A percentile compares a stretch with the other conserved stretches of the same genome.
phyloP scores from a whole-genome alignment of 139 green algal genomes.

The Chlorella sp. region DNA sequence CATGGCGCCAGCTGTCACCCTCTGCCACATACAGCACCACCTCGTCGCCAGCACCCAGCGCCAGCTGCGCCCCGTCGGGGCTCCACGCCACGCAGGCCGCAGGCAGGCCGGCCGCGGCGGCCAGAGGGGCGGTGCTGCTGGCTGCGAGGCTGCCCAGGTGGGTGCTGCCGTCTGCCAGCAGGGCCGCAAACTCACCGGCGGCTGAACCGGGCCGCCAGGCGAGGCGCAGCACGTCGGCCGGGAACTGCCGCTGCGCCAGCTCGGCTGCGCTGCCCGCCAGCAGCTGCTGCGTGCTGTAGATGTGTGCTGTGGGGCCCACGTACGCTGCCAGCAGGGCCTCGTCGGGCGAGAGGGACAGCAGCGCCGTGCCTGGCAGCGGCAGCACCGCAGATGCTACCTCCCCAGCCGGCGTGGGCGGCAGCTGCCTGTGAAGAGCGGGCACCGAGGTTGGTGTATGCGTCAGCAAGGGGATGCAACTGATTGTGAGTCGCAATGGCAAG shows the following conservation, averaged over 20 bases:
- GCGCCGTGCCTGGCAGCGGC: not conserved
- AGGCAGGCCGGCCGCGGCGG: not conserved
- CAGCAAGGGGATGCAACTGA: too few species aligned
- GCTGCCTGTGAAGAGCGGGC: slow-evolving; percentile 4
- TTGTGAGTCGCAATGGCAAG: too few species aligned
- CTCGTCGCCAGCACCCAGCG: slow-evolving; percentile 20
- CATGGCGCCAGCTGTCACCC: not conserved
- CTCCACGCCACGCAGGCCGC: slow-evolving; percentile 29
- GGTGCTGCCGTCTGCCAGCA: slow-evolving; percentile 22
- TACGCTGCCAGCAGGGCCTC: slow-evolving; percentile 8
- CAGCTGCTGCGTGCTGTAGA: slow-evolving; percentile 32
- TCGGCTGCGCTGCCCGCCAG: not conserved
- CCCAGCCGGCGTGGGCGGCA: not conserved
- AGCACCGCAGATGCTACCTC: slow-evolving; percentile 1
- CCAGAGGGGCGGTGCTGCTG: not conserved
- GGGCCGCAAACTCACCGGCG: slow-evolving; percentile 2
- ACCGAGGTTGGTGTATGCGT: not conserved
- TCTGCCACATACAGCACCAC: slow-evolving; percentile 1
- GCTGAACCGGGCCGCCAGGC: not conserved
- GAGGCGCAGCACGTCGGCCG: not conserved
- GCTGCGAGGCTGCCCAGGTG: not conserved
- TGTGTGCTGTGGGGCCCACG: not conserved
- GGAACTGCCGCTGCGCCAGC: not conserved
- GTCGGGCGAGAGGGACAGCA: slow-evolving; percentile 32
- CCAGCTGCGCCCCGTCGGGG: slow-evolving; percentile 35